A percentile compares a stretch with the other conserved stretches of the same genome.
Evolutionary conservation across 1,284 basidiomycete species (phyloP).

Genomic region (Puccinia horiana): DNA sequence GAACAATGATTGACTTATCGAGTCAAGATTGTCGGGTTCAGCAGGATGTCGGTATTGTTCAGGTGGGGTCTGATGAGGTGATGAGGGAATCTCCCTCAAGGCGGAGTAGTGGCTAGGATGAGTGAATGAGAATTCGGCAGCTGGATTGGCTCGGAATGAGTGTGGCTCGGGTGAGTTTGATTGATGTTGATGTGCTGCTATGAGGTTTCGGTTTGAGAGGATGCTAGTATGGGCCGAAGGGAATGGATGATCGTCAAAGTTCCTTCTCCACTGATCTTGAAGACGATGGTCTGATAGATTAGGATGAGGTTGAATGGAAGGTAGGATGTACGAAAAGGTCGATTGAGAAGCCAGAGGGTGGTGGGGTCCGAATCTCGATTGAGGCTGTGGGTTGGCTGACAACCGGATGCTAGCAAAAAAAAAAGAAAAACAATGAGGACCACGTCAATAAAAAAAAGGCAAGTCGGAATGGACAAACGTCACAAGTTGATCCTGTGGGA

Average conservation of each 20-base stretch:
- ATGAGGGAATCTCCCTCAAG: background rate
- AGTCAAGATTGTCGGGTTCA: background rate
- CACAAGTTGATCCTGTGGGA: constrained; percentile 17
- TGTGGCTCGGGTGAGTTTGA: background rate
- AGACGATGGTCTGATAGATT: background rate
- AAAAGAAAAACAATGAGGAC: background rate
- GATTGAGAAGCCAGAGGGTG: background rate
- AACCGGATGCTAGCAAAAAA: background rate
- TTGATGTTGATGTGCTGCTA: background rate
- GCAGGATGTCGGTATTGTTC: background rate
- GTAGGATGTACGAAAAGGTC: background rate
- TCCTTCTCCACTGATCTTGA: background rate
- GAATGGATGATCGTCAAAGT: background rate
- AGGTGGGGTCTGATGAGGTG: background rate
- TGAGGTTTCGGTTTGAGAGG: background rate
- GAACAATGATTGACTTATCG: background rate
- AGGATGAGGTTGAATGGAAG: background rate
- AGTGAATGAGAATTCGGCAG: too few relatives aligned
- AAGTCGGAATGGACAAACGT: constrained; percentile 12
- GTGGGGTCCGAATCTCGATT: background rate
- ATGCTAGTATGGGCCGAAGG: background rate
- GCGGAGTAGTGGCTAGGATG: background rate
- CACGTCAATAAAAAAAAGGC: background rate
- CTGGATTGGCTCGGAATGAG: background rate
- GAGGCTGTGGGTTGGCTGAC: background rate